Base-by-base conservation (phyloP, 148 eudicot genomes). In the Rhododendron ovatum region DNA sequence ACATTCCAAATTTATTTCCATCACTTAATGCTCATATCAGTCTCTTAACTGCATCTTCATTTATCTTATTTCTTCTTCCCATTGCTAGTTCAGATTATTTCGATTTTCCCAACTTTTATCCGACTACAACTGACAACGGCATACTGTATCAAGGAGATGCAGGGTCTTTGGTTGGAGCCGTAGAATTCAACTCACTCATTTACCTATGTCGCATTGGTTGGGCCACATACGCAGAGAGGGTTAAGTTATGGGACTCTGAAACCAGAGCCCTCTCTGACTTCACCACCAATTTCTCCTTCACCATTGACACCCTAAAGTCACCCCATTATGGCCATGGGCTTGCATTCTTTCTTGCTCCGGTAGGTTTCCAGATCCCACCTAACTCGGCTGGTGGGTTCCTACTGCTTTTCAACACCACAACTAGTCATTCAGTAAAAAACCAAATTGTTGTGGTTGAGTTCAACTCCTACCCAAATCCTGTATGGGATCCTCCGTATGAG, bases 331-430 rank as follows among this genome's bases (percentile, higher is more conserved):
- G 95, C n/a, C 87, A 91, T 28, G 92, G 95, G 13, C 43, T 94
- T 1, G 87, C 89, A 0, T 94, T 94, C 86, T 91, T 90, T 71
- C 88, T 94, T 3, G 90, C 92, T 20, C 94, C 94, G 1, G 82
- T 57, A 12, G 87, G 81, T 10, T 92, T 88, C 63, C 87, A 85
- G 9, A 92, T 91, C 85, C 94, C 93, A 4, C 90, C 91, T 0
- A 92, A 93, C 85, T 90, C 94, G 13, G 86, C 37, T 0, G 93
- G 91, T 4, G 92, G 95, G 48, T 92, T 87, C 37, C 55, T 91
- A 2, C 95, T 93, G 41, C 90, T 94, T 24, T 91, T 92, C 84
- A 89, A 94, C 86, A 87, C 96, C 12, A 88, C 89, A 18, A 86
- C 89, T 17, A 83, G 85, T 20, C 81, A 59, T 83, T 85, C 87